Base-by-base conservation (phyloP, 345 rosid genomes). In the Salix koriyanagi region DNA sequence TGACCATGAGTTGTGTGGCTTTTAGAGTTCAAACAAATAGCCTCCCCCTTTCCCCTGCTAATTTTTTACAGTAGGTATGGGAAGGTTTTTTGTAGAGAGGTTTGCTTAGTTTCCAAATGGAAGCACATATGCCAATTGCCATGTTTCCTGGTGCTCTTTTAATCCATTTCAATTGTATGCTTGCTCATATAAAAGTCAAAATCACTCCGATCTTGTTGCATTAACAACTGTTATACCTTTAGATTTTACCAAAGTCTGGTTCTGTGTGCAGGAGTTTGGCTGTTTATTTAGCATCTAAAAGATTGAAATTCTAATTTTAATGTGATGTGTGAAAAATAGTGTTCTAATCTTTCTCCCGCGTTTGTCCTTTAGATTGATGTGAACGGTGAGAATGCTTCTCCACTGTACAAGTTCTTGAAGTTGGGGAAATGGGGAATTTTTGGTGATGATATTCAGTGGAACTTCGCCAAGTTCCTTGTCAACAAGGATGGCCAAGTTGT, bases 401-500 rank as follows among this genome's bases (percentile, higher is more conserved):
- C 78, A 41, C 76, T 81, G 50, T 81, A 81, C 79, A 81, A 77
- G 75, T 81, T 73, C 52, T 42, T 77, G 16, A 81, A 81, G 76
- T 73, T 75, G 7, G 84, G 84, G 5, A 81, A 77, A 73, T 81
- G 84, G 84, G 84, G 84, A 77, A 77, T 81, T 50, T 81, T 81
- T 61, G 50, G 78, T 19, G 84, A 81, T 70, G 84, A 81, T 70
- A 77, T 81, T 56, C 84, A 81, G 46, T 81, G 84, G 81, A 81
- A 81, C 78, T 81, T 81, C 70, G 84, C 77, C 5, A 77, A 81
- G 71, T 81, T 81, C 69, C 84, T 77, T 13, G 78, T 81, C 72
- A 19, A 65, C 19, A 77, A 81, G 26, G 72, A 77, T 50, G 81
- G 84, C 4, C 71, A 81, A 77, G 84, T 77, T 42, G 79, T 70